Base-by-base conservation (phyloP, 1,284 basidiomycete genomes). In the Ustanciosporium gigantosporum region DNA sequence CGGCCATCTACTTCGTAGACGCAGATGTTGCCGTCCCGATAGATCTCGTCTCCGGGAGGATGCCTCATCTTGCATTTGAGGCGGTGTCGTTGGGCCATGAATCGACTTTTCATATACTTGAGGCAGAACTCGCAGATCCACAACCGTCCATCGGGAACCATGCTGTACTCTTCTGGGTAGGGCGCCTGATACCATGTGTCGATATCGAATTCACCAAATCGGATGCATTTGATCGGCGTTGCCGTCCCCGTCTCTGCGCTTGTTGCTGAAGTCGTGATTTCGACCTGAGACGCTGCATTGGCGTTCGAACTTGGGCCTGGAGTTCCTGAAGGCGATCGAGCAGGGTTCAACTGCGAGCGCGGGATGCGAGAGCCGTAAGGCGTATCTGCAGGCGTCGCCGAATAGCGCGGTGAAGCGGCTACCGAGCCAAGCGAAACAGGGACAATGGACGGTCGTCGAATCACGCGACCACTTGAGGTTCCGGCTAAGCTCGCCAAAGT, bases 171-270 rank as follows among this genome's bases (percentile, higher is more conserved):
- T 79, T 98, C 94, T 0, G 95, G 95, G 77, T 97, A 98, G 2
- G 95, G 95, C 9, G 95, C 94, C 74, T 96, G 91, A 79, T 91
- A 98, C 95, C 95, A 99, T 0, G 94, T 96, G 74, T 94, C 87
- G 73, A 98, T 92, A 75, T 98, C 93, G 75, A 83, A 95, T 31
- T 86, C 83, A n/a, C 92, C 94, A 70, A 98, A 95, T 16, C 92
- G 86, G 56, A 98, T 93, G 49, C 52, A 61, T 41, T 71, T 71
- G 49, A 77, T 70, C 3, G 75, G 75, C 36, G 61, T 53, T 13
- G 74, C 74, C 14, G 53, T 55, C n/a, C 73, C 73, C 3, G 57
- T 62, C 46, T 68, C 65, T 6, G 73, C 70, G 9, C 58, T 51
- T 17, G 51, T 36, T 6, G 73, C 72, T 2, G 46, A 34, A 3